Evolutionary conservation across 2,329 filamentous ascomycete species (phyloP), one percentile per base, ranked within the genome.

Genomic region (Cytospora piceae): DNA sequence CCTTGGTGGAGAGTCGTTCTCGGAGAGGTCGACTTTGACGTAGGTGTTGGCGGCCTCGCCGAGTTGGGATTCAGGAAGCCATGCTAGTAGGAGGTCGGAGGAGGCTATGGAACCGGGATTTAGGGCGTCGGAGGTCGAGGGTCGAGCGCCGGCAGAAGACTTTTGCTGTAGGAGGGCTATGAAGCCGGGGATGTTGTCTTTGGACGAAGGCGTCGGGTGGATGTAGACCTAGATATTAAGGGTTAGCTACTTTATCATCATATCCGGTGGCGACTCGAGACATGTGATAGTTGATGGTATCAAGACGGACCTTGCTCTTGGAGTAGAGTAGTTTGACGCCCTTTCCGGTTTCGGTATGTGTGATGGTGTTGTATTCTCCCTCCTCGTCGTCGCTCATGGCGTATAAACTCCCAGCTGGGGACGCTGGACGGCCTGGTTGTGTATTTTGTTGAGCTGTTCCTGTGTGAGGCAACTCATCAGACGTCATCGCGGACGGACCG

Each of bases 321-420:
- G 93, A 94, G 73, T 91, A 97, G 17, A 99, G 83, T 37, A 99
- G 82, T 79, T 98, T 99, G 55, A 99, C 95, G 1, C 94, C 95
- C 70, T 87, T 87, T 0, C 91, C 90, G 2, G 87, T 88, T 70
- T 86, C 87, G 4, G 87, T 86, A 74, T 96, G 92, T 5, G 92
- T 90, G 73, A 99, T 93, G 22, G 93, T 98, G 76, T 96, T 92
- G 80, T 99, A 99, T 54, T 92, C 95, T 71, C 90, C 91, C 78
- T 98, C 95, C 69, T 97, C 94, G 74, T 97, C 93, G 81, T 99
- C 96, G 77, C 92, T 97, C 83, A 98, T 83, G 74, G 94, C 94
- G 82, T 97, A 97, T 82, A 94, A 95, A 73, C 93, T 96, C 61
- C 89, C 92, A 3, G 91, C 86, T 2, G 94, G 93, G 42, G 94